Conservation (phyloP, 176 grass and related monocot species). For the barley (Hordeum vulgare) region DNA sequence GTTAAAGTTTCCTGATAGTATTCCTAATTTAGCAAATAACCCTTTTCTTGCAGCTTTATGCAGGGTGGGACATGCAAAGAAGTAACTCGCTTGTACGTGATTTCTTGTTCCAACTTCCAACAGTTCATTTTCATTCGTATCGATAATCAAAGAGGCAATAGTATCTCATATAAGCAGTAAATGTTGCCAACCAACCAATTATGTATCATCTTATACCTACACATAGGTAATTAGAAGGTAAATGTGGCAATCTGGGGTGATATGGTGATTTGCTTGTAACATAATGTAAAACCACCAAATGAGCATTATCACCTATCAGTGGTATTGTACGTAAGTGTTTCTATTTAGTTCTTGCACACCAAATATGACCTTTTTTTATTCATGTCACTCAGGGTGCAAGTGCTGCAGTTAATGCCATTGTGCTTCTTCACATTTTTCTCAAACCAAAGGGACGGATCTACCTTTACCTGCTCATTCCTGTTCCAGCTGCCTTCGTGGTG, state of each 20-base stretch:
- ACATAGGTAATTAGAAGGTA: background rate
- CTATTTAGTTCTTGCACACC: background rate
- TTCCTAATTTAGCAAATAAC: slow-evolving; percentile 14
- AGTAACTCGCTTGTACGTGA: slow-evolving; percentile 48
- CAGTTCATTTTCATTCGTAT: slow-evolving; percentile 2
- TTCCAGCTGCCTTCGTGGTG: slow-evolving; percentile 78
- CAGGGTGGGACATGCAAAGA: slow-evolving; percentile 61
- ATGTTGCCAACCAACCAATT: background rate
- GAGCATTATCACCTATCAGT: background rate
- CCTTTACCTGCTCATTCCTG: slow-evolving; percentile 65
- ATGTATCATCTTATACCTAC: background rate
- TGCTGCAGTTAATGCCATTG: slow-evolving; percentile 77
- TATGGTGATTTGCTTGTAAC: slow-evolving; percentile 5
- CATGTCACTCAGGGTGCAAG: slow-evolving; percentile 78
- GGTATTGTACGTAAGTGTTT: background rate
- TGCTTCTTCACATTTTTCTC: slow-evolving; percentile 85
- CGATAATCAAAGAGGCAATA: background rate
- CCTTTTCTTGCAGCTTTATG: slow-evolving; percentile 49
- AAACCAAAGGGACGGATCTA: slow-evolving; percentile 66
- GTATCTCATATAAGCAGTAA: background rate
- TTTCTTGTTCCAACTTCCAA: slow-evolving; percentile 6
- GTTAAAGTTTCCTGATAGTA: slow-evolving; percentile 15
- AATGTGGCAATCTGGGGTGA: background rate
- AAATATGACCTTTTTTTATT: slow-evolving; percentile 12
- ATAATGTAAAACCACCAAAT: background rate